Evolutionary conservation across 768 basidiomycete species (phyloP).

Genomic region (Podaxis sp.): DNA sequence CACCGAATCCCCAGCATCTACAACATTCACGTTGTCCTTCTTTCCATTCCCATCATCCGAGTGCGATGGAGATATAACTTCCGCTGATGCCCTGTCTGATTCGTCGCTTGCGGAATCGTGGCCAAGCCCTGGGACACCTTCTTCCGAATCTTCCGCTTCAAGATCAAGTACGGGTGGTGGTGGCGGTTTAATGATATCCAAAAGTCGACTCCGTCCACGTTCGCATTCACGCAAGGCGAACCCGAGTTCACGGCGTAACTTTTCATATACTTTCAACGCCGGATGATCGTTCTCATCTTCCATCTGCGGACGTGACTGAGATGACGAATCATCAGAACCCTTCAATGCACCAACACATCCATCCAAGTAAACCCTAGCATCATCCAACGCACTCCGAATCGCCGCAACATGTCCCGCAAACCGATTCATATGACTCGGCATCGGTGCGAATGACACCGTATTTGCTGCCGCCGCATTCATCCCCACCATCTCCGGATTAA

Average conservation of each 20-base stretch:
- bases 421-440: slow-evolving; percentile 62
- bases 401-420: slow-evolving; percentile 74
- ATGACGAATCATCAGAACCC: slow-evolving; percentile 27
- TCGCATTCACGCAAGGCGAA: slow-evolving; percentile 79
- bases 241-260: slow-evolving; percentile 71
- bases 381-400: slow-evolving; percentile 62
- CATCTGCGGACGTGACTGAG: slow-evolving; percentile 12
- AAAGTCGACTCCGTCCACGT: slow-evolving; percentile 62
- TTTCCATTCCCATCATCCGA: slow-evolving; percentile 18
- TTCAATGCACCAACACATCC: slow-evolving; percentile 57
- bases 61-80: slow-evolving; percentile 33
- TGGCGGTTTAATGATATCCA: slow-evolving; percentile 51
- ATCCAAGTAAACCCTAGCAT: slow-evolving; percentile 65
- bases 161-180: slow-evolving; percentile 20
- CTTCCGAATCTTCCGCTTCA: slow-evolving; percentile 28
- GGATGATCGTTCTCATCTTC: slow-evolving; percentile 27
- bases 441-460: slow-evolving; percentile 60
- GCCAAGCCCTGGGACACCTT: slow-evolving; percentile 49
- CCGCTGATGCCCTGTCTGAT: slow-evolving; percentile 39
- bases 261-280: slow-evolving; percentile 69
- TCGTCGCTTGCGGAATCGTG: slow-evolving; percentile 48
- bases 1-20: slow-evolving; percentile 1
- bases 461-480: slow-evolving; percentile 5
- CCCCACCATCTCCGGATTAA: slow-evolving; percentile 6
- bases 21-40: slow-evolving; percentile 15